Conservation (phyloP, 306 rosid species). For the Sophora flavescens region DNA sequence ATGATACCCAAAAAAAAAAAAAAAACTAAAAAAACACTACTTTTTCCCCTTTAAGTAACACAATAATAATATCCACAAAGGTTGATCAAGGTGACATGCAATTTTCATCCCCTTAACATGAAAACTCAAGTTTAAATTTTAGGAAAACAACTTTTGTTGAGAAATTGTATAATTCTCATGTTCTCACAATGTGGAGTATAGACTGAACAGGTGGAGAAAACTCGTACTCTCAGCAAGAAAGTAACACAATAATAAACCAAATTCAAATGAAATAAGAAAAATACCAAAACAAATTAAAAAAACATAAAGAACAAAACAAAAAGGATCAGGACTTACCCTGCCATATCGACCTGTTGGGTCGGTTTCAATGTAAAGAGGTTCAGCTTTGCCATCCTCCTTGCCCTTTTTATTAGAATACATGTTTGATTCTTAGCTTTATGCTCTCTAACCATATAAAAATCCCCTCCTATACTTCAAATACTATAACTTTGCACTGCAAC, state of each 20-base stretch:
- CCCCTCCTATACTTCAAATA: constrained; percentile 32
- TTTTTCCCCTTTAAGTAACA: constrained; percentile 1
- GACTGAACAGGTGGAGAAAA: too few species aligned
- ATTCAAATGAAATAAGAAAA: constrained; percentile 7
- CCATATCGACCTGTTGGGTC: constrained; percentile 87
- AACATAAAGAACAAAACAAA: neutral
- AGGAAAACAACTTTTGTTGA: too few species aligned
- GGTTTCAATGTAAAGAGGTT: constrained; percentile 64
- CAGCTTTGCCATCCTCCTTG: constrained; percentile 43
- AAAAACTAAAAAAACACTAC: neutral
- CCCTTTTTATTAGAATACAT: constrained; percentile 55
- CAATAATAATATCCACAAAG: too few species aligned
- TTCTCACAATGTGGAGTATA: too few species aligned
- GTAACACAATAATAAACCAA: neutral
- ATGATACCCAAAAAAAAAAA: neutral
- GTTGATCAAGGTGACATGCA: too few species aligned
- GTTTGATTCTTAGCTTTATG: constrained; percentile 29
- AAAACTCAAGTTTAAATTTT: too few species aligned
- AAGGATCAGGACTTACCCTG: constrained; percentile 60
- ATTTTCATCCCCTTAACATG: too few species aligned
- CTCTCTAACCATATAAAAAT: constrained; percentile 34
- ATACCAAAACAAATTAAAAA: neutral
- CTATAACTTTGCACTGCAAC: constrained; percentile 14
- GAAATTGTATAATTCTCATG: too few species aligned
- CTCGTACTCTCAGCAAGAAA: too few species aligned